Evolutionary conservation across 768 basidiomycete species (phyloP).

Genomic region (Phylloporus sp.): DNA sequence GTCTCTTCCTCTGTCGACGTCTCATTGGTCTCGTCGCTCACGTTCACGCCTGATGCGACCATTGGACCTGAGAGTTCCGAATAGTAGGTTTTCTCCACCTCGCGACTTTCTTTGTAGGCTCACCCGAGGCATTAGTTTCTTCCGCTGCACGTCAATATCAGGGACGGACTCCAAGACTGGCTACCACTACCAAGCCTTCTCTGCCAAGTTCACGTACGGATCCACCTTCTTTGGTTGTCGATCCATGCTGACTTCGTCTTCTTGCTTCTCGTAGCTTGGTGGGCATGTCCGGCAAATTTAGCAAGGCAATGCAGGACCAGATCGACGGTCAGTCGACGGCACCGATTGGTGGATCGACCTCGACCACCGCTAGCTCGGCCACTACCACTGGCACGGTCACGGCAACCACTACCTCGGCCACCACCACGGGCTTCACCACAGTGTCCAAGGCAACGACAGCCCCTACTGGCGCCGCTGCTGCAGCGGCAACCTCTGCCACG

Average conservation of each 20-base stretch:
- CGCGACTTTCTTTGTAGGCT: not conserved
- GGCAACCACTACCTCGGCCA: not conserved
- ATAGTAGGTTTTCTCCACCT: slow-evolving; percentile 45
- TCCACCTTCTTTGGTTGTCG: no score
- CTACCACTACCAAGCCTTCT: no score
- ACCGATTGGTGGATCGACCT: slow-evolving; percentile 41
- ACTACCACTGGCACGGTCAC: slow-evolving; percentile 10
- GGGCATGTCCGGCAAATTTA: slow-evolving; percentile 73
- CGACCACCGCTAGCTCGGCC: slow-evolving; percentile 13
- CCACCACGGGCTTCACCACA: not conserved
- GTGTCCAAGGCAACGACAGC: not conserved
- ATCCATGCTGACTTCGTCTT: not conserved
- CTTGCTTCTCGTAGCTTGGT: slow-evolving; percentile 46
- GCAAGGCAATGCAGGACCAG: slow-evolving; percentile 45
- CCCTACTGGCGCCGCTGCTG: not conserved
- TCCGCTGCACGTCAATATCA: slow-evolving; percentile 67
- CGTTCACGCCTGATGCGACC: slow-evolving; percentile 46
- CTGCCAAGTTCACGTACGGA: slow-evolving; percentile 69
- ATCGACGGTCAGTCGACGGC: slow-evolving; percentile 60
- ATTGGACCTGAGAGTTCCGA: slow-evolving; percentile 51
- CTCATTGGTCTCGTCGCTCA: slow-evolving; percentile 38
- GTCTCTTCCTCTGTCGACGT: slow-evolving; percentile 50
- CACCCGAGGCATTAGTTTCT: slow-evolving; percentile 48
- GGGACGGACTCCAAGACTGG: no score
- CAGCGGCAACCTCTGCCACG: not conserved